A percentile compares a stretch with the other conserved stretches of the same genome.
phyloP scores from a whole-genome alignment of 345 rosid genomes.

The Bruguiera parviflora region DNA sequence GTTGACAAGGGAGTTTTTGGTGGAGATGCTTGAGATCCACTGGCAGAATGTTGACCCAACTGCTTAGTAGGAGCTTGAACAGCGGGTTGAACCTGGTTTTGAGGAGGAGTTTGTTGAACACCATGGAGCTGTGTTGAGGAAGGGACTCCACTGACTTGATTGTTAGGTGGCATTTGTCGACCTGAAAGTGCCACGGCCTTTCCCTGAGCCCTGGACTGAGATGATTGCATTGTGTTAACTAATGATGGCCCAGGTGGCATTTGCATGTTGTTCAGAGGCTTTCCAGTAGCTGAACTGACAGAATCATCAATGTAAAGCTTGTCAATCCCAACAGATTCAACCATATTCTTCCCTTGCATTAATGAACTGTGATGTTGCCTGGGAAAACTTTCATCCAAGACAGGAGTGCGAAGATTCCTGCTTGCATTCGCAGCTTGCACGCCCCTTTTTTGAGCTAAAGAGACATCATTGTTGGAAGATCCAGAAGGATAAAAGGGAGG shows the following conservation, averaged over 20 bases:
- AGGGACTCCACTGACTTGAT: slow-evolving; percentile 47
- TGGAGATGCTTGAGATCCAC: slow-evolving; percentile 60
- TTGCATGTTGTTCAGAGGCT: slow-evolving; percentile 38
- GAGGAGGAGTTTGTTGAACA: slow-evolving; percentile 39
- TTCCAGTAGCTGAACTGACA: slow-evolving; percentile 37
- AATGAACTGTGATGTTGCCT: slow-evolving; percentile 30
- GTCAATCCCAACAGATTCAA: slow-evolving; percentile 46
- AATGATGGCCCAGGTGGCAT: slow-evolving; percentile 29
- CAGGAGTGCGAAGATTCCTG: slow-evolving; percentile 38
- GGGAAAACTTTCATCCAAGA: slow-evolving; percentile 32
- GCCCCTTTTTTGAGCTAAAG: slow-evolving; percentile 49
- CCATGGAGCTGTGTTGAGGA: slow-evolving; percentile 35
- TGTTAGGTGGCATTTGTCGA: slow-evolving; percentile 39
- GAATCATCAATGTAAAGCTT: slow-evolving; percentile 55
- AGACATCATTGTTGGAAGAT: slow-evolving; percentile 52
- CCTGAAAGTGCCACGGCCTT: slow-evolving; percentile 45
- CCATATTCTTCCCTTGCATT: slow-evolving; percentile 42
- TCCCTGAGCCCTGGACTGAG: slow-evolving; percentile 54
- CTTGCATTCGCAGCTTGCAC: slow-evolving; percentile 33
- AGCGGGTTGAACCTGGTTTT: slow-evolving; percentile 43
- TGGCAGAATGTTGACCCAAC: slow-evolving; percentile 44
- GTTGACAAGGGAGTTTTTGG: slow-evolving; percentile 43
- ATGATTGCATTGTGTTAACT: slow-evolving; percentile 37
- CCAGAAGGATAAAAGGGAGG: slow-evolving; percentile 96
- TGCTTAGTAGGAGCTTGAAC: slow-evolving; percentile 46